A percentile compares a stretch with the other conserved stretches of the same genome.
Conservation (phyloP, 495 filamentous ascomycete species). For the Xylaria palmicola region DNA sequence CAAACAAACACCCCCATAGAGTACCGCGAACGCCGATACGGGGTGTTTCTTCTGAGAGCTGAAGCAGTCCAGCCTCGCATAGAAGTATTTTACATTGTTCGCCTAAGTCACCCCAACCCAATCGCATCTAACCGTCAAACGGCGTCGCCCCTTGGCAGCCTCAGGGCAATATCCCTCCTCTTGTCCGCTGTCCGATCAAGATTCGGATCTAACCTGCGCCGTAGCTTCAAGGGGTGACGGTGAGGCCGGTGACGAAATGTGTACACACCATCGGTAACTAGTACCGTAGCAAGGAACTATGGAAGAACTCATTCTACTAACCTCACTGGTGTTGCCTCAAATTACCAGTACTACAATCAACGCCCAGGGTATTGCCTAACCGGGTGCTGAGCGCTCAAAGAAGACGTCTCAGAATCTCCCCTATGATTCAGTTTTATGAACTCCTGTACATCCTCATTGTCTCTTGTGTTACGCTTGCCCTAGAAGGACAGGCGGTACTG, state of each 20-base stretch:
- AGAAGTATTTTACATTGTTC: neutral
- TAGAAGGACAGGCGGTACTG: conserved; percentile 5
- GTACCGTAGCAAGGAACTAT: too few relatives aligned
- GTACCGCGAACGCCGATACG: neutral
- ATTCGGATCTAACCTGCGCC: neutral
- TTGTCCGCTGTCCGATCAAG: neutral
- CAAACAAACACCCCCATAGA: neutral
- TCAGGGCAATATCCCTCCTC: neutral
- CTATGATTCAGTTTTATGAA: neutral
- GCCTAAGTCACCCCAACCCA: neutral
- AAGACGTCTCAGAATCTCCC: conserved; percentile 3
- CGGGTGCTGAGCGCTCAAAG: neutral
- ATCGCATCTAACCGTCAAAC: neutral
- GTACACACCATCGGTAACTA: neutral
- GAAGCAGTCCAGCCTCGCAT: neutral
- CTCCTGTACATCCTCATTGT: conserved; percentile 15
- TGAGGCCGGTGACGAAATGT: neutral
- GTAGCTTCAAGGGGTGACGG: neutral
- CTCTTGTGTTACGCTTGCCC: neutral
- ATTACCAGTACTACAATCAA: neutral
- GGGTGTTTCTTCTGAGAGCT: neutral
- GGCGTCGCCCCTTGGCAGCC: neutral
- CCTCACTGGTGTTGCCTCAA: too few relatives aligned
- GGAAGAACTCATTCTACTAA: too few relatives aligned
- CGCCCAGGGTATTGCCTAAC: conserved; percentile 1